phyloP scores from a whole-genome alignment of 2,329 filamentous ascomycete genomes.

The Tolypocladium cylindrosporum region DNA sequence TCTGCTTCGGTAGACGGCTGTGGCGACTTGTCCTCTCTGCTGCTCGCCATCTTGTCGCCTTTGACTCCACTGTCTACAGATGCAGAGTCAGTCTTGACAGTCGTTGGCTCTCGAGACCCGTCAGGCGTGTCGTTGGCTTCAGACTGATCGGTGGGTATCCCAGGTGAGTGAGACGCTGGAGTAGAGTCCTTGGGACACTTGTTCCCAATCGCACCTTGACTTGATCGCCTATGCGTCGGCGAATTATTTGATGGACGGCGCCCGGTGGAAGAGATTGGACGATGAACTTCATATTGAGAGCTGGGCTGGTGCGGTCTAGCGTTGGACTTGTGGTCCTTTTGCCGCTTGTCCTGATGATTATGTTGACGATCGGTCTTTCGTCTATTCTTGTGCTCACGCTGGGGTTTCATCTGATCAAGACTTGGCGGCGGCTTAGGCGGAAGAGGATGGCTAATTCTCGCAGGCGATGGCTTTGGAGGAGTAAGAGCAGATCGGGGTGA shows the following conservation, averaged over 20 bases:
- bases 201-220: neutral
- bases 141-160: neutral
- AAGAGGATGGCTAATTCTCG: conserved; percentile 13
- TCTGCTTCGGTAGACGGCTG: neutral
- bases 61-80: neutral
- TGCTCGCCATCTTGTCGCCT: too few species aligned
- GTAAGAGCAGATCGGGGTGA: neutral
- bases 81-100: neutral
- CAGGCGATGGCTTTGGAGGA: conserved; percentile 5
- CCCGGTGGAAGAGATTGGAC: neutral
- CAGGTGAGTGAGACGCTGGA: neutral
- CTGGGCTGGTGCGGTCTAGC: neutral
- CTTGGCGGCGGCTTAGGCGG: conserved; percentile 21
- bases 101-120: neutral
- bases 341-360: conserved; percentile 16
- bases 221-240: neutral
- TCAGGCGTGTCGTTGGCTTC: neutral
- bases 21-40: neutral
- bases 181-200: neutral
- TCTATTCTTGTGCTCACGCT: conserved; percentile 19
- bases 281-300: neutral
- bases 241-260: neutral
- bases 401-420: conserved; percentile 15
- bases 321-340: conserved; percentile 13
- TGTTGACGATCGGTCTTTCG: conserved; percentile 21